These are phyloP conservation scores for Austroboletus olivaceoglutinosus DNA, from an alignment of 1,284 basidiomycete genomes.

Conservation along the genomic window DNA sequence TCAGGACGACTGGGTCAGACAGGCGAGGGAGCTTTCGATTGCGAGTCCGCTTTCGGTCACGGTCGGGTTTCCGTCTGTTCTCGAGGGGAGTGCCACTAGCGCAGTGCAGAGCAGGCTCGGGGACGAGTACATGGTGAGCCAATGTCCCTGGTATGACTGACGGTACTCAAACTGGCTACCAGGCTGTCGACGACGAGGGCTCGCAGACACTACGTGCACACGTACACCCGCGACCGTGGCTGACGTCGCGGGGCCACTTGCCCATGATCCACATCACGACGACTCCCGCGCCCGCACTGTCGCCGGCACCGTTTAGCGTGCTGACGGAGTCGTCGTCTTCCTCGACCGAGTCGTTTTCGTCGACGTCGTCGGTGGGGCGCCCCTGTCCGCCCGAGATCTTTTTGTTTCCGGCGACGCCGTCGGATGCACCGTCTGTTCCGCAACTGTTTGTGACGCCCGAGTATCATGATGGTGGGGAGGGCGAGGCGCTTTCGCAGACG, in stretches of 20 bases:
- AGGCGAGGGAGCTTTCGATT: conserved; percentile 57
- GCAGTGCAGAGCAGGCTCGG: conserved; percentile 17
- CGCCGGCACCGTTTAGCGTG: conserved; percentile 32
- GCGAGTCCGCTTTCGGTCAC: conserved; percentile 45
- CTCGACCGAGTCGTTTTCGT: conserved; percentile 13
- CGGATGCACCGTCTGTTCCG: conserved; percentile 18
- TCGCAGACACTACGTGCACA: conserved; percentile 8
- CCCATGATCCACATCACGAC: conserved; percentile 32
- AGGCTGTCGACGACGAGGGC: conserved; percentile 28
- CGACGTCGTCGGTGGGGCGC: not conserved
- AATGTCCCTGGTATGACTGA: not conserved
- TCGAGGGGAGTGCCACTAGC: conserved; percentile 1
- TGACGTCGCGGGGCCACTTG: conserved; percentile 14
- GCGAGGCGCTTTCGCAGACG: too few species aligned
- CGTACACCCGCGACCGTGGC: conserved; percentile 18
- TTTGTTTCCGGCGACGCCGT: conserved; percentile 28
- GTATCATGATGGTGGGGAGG: not conserved
- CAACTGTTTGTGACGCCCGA: conserved; percentile 5
- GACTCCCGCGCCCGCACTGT: conserved; percentile 8
- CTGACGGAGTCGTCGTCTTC: conserved; percentile 28
- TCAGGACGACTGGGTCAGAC: conserved; percentile 67
- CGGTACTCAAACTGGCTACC: conserved; percentile 10
- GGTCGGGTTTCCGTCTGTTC: conserved; percentile 7
- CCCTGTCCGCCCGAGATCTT: conserved; percentile 28
- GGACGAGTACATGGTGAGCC: conserved; percentile 29